Evolutionary conservation across 441 rosid genomes (phyloP).

Genomic region (Rhodomyrtus psidioides): DNA sequence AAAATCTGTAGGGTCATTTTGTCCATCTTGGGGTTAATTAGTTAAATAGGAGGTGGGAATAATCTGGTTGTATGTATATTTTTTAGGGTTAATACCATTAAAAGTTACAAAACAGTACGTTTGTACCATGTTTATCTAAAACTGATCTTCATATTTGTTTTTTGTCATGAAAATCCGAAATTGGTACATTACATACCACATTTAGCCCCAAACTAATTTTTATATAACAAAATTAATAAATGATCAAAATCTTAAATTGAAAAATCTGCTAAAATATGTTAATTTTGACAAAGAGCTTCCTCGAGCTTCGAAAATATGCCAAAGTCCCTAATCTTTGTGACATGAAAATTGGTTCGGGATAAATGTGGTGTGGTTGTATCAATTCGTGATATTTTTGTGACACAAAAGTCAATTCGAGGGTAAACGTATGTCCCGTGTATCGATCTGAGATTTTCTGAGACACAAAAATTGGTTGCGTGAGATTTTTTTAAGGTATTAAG

Average conservation of each 20-base stretch:
- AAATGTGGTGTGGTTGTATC: too few species aligned
- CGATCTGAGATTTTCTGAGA: too few species aligned
- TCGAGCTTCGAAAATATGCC: background rate
- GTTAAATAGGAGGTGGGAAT: background rate
- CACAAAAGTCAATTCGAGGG: too few species aligned
- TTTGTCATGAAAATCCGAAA: too few species aligned
- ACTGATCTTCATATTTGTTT: background rate
- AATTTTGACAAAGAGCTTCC: accelerated
- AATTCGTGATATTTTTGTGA: too few species aligned
- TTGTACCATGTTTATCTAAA: accelerated
- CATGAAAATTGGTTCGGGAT: background rate
- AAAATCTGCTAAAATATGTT: background rate
- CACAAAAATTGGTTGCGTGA: too few species aligned
- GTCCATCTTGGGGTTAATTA: background rate
- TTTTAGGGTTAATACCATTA: background rate
- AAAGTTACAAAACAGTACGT: background rate
- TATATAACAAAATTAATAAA: background rate
- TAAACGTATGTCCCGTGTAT: too few species aligned
- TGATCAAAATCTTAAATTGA: background rate
- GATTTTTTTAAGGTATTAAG: too few species aligned
- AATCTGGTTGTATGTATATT: background rate
- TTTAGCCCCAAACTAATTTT: background rate
- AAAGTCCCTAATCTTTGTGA: background rate
- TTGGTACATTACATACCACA: too few species aligned
- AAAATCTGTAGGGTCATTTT: background rate